Conservation (phyloP, 805 yeast genomes). For the Metschnikowia shivogae region DNA sequence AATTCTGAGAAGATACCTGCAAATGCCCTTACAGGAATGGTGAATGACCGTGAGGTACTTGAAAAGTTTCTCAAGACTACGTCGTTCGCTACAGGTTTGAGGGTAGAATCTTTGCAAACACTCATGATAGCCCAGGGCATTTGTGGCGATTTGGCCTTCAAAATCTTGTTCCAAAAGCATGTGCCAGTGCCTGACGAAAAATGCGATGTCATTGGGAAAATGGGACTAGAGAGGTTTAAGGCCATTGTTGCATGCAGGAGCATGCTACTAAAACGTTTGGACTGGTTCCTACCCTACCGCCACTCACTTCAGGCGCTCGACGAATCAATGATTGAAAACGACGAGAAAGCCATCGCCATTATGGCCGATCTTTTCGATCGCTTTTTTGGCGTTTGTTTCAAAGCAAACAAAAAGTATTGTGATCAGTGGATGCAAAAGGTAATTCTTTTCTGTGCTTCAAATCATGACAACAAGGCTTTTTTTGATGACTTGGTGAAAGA, state of each 20-base stretch:
- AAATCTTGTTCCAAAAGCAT: constrained; percentile 5
- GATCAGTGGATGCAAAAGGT: constrained; percentile 10
- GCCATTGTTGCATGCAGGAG: constrained; percentile 14
- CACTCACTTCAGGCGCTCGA: constrained; percentile 6
- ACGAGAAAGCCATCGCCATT: constrained; percentile 3
- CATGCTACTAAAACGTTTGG: constrained; percentile 9
- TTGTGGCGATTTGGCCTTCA: constrained; percentile 9
- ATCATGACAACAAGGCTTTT: constrained; percentile 1
- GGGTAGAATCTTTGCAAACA: constrained; percentile 5
- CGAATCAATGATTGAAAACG: constrained; percentile 2
- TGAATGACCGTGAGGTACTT: constrained; percentile 8
- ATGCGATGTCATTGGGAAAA: not conserved
- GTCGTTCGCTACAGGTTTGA: not conserved
- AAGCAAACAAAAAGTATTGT: constrained; percentile 11
- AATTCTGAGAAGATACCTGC: constrained; percentile 9
- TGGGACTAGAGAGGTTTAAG: constrained; percentile 9
- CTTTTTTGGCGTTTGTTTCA: constrained; percentile 13
- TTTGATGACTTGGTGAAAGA: constrained; percentile 7
- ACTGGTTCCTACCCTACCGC: constrained; percentile 10
- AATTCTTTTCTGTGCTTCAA: constrained; percentile 5
- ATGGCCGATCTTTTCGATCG: constrained; percentile 15
- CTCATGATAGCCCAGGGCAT: constrained; percentile 10
- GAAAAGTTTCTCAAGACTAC: constrained; percentile 3
- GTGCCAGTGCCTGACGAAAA: not conserved
- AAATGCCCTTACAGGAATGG: constrained; percentile 8